Base-by-base conservation (phyloP, 2,329 filamentous ascomycete genomes). In the Lasiodiplodia sp. region DNA sequence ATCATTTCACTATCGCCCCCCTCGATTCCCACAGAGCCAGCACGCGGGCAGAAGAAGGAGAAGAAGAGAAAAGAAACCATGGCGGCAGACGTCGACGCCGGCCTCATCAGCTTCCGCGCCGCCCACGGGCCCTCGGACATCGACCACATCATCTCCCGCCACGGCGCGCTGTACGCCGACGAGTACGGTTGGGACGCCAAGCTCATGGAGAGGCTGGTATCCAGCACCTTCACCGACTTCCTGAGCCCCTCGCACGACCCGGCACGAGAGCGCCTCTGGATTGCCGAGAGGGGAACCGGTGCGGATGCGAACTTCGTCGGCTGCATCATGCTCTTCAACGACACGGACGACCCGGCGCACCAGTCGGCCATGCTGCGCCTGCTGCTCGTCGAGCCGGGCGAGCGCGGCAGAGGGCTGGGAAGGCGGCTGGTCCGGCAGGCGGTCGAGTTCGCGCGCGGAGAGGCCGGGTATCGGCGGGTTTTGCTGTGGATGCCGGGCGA, bases 251-350 rank as follows among this genome's bases (percentile, higher is more conserved):
- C 31, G 31, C 31, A 51, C 58, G 58, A 63, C 28, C 58, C 44
- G 40, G 6, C 25, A 6, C 25, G 16, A 28, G 58, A 38, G 14
- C 58, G 58, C 18, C 11, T 63, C 7, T 63, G 40, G 58, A 23
- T 63, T 3, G 58, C 58, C 16, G 58, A 63, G 16, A 28, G 58
- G 23, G 8, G 31, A 34, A 34, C 8, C 31, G 31, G 8, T 10
- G 31, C 23, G 23, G 23, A 23, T 23, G 23, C 3, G 2, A 34
- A 11, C 2, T 63, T 63, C 40, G 58, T 51, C 58, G 58, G 58
- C 40, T 51, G 58, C 58, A 28, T 63, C 16, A 63, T 63, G 58
- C 25, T 63, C 1, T 38, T 51, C 58, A 37, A 63, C 58, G 58
- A 63, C 16, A 51, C 37, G 44, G 44, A 63, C 3, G 58, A 63